Base-by-base conservation (phyloP, 1,139 yeast genomes). In the Kazachstania sp. region DNA sequence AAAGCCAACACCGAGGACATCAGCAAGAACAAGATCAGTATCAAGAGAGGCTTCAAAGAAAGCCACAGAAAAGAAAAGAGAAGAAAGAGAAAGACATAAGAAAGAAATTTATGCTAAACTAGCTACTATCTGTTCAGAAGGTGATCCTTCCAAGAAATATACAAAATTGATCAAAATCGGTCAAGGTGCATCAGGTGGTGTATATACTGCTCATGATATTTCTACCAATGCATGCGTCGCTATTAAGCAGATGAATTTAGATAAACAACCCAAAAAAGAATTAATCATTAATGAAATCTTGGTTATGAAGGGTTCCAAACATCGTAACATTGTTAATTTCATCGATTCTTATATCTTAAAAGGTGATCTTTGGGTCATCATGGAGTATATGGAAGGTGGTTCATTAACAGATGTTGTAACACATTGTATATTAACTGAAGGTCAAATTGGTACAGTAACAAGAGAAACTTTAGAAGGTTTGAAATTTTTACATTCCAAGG, bases 321-420 rank as follows among this genome's bases (percentile, higher is more conserved):
- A 90, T 63, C 82, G 86, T 36, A 90, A 90, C 61, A 90, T 90
- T 67, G 97, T 90, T 49, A 90, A 90, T 66, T 92, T 85, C 61
- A 79, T 90, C 54, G 95, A 88, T 60, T 83, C 96, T 0, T 90
- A 81, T 61, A 68, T 90, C 47, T 69, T 84, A 41, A 78, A 78
- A 49, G 69, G 80, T 37, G 95, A 87, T 56, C 72, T 92, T 50
- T 92, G 97, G 97, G 97, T 92, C 15, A 79, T 90, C 18, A 92
- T 92, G 98, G 97, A 90, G 67, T 90, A 86, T 64, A 90, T 92
- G 97, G 96, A 90, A 66, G 98, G 97, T 52, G 98, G 98, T 2
- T 83, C 95, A 2, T 71, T 92, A 55, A 92, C 98, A 0, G 97
- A 92, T 66, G 95, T 92, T 46, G 96, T 92, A 7, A 87, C 96